Percentiles rank a stretch among this genome's conserved stretches.
These are phyloP conservation scores for Guillardia theta DNA, from an alignment of 78 protist genomes.

Conservation along the genomic window DNA sequence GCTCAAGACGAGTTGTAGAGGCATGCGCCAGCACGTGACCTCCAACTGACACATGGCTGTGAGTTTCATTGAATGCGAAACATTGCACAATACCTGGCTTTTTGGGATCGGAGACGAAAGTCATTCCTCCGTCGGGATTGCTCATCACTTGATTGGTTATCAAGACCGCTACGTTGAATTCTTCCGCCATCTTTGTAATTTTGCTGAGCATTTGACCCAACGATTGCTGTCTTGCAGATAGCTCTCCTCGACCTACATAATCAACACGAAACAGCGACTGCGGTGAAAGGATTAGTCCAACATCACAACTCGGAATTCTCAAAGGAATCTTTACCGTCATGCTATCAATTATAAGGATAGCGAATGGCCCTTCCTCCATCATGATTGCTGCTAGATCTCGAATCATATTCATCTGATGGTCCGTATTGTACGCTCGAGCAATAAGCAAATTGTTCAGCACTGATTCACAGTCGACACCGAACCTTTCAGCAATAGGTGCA, in stretches of 20 bases:
- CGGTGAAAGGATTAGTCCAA: too few species aligned
- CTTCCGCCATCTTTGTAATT: slow-evolving; percentile 54
- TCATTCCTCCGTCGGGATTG: slow-evolving; percentile 42
- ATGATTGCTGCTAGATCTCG: neutral
- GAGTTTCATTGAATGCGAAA: neutral
- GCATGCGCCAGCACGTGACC: slow-evolving; percentile 41
- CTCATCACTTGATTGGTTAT: slow-evolving; percentile 40
- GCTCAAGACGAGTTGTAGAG: neutral
- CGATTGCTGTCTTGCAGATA: slow-evolving; percentile 55
- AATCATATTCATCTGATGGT: neutral
- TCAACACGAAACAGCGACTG: slow-evolving; percentile 63
- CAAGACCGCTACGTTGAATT: slow-evolving; percentile 54
- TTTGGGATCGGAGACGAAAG: slow-evolving; percentile 37
- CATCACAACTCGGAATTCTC: too few species aligned
- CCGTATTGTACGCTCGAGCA: neutral
- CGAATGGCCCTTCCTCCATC: neutral
- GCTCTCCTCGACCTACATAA: slow-evolving; percentile 62
- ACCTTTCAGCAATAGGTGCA: slow-evolving; percentile 34
- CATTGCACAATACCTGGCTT: neutral
- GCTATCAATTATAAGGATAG: slow-evolving; percentile 49
- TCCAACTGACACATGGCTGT: neutral
- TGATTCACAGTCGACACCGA: neutral
- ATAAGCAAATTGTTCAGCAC: neutral
- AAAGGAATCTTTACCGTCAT: too few species aligned
- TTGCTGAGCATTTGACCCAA: slow-evolving; percentile 44